Evolutionary conservation across 2,329 filamentous ascomycete species (phyloP).

Genomic region (Botrytis squamosa): DNA sequence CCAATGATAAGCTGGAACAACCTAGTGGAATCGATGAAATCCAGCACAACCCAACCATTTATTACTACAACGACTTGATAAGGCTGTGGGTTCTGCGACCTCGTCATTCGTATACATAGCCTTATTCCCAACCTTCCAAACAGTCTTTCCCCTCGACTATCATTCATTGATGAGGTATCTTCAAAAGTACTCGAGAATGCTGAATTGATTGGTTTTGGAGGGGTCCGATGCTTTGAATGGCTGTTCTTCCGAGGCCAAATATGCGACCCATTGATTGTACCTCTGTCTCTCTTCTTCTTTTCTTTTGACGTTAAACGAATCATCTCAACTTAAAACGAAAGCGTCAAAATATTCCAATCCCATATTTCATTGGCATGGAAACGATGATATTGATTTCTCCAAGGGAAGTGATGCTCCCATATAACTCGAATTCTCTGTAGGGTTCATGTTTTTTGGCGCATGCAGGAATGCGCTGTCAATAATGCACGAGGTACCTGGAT

Average conservation of each 20-base stretch:
- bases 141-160: background rate
- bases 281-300: slow-evolving; percentile 8
- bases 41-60: slow-evolving; percentile 26
- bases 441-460: slow-evolving; percentile 27
- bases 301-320: slow-evolving; percentile 20
- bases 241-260: slow-evolving; percentile 17
- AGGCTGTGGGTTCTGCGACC: slow-evolving; percentile 27
- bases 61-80: slow-evolving; percentile 23
- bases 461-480: slow-evolving; percentile 37
- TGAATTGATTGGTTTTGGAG: slow-evolving; percentile 13
- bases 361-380: slow-evolving; percentile 6
- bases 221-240: background rate
- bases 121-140: slow-evolving; percentile 22
- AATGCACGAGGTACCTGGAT: slow-evolving; percentile 25
- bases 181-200: background rate
- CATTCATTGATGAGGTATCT: background rate
- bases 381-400: slow-evolving; percentile 12
- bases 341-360: background rate
- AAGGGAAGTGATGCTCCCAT: slow-evolving; percentile 24
- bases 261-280: slow-evolving; percentile 17
- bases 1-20: slow-evolving; percentile 26
- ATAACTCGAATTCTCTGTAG: slow-evolving; percentile 25
- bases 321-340: slow-evolving; percentile 2
- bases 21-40: slow-evolving; percentile 6
- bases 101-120: slow-evolving; percentile 24